phyloP scores from a whole-genome alignment of 2,329 filamentous ascomycete genomes.

The Cordyceps tenuipes region DNA sequence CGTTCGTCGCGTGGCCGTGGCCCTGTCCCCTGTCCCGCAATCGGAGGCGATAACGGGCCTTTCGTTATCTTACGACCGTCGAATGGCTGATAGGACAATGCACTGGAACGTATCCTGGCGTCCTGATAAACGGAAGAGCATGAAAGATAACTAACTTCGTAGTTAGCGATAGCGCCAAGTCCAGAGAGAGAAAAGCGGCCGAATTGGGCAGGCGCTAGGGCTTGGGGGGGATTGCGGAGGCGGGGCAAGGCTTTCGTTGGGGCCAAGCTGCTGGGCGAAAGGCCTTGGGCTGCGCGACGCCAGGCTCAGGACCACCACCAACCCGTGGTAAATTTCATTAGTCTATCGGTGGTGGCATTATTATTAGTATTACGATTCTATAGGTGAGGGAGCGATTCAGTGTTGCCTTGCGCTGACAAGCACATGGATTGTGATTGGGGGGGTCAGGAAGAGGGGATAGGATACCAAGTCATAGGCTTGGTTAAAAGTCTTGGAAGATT shows the following conservation, averaged over 20 bases:
- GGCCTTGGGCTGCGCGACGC: not conserved
- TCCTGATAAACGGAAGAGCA: not conserved
- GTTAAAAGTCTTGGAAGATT: not conserved
- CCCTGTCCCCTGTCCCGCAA: not conserved
- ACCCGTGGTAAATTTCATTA: not conserved
- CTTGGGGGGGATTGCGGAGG: not conserved
- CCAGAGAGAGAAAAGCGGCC: not conserved
- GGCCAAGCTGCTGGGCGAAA: not conserved
- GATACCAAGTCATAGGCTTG: not conserved
- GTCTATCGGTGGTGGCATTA: not conserved
- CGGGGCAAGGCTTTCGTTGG: slow-evolving; percentile 1
- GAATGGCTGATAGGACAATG: not conserved
- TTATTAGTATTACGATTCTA: not conserved
- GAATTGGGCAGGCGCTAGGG: slow-evolving; percentile 5
- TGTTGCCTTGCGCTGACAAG: not conserved
- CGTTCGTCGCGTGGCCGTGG: no score
- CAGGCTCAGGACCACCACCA: not conserved
- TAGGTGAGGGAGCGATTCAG: not conserved
- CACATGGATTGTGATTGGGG: not conserved
- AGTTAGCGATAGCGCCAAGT: not conserved
- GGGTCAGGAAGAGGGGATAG: not conserved
- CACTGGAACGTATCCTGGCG: no score
- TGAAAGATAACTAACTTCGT: not conserved
- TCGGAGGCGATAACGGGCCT: not conserved
- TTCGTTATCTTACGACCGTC: not conserved